Evolutionary conservation across 352 stramenopile species (phyloP).

Genomic region (Globisporangium carolinianum): DNA sequence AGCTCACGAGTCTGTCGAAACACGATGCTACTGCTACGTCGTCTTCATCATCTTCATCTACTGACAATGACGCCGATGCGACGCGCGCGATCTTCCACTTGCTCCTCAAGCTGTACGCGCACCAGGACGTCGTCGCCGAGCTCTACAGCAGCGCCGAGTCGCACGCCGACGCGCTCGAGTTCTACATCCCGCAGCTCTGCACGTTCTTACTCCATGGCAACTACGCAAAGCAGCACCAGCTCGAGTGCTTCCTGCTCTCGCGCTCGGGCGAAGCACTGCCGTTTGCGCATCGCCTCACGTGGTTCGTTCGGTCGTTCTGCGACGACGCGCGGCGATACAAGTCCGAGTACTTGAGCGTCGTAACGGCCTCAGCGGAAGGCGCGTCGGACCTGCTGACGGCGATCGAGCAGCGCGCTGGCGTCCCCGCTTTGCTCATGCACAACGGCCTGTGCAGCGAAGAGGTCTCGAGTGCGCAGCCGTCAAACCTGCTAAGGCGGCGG

Average conservation of each 20-base stretch:
- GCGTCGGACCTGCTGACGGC: constrained; percentile 56
- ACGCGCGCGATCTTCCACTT: constrained; percentile 60
- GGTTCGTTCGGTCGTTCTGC: constrained; percentile 87
- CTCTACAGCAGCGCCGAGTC: constrained; percentile 64
- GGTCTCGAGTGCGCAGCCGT: constrained; percentile 33
- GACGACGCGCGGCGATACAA: constrained; percentile 52
- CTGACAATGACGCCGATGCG: constrained; percentile 2
- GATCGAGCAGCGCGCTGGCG: constrained; percentile 56
- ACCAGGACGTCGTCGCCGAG: constrained; percentile 74
- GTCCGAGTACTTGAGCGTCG: constrained; percentile 73
- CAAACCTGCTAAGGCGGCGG: constrained; percentile 44
- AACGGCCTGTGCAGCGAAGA: constrained; percentile 65
- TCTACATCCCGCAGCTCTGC: constrained; percentile 87
- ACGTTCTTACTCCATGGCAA: constrained; percentile 82
- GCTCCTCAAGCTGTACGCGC: constrained; percentile 70
- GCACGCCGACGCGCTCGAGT: constrained; percentile 72
- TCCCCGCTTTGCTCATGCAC: constrained; percentile 71
- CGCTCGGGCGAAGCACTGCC: constrained; percentile 71
- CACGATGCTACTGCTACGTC: constrained; percentile 2
- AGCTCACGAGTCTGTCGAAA: constrained; percentile 27
- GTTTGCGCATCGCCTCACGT: constrained; percentile 80
- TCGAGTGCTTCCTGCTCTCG: constrained; percentile 85
- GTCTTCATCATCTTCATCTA: too few relatives aligned
- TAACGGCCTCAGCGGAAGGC: constrained; percentile 43
- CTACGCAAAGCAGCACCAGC: constrained; percentile 76